Base-by-base conservation (phyloP, 805 yeast species). In the Pichia occidentalis region DNA sequence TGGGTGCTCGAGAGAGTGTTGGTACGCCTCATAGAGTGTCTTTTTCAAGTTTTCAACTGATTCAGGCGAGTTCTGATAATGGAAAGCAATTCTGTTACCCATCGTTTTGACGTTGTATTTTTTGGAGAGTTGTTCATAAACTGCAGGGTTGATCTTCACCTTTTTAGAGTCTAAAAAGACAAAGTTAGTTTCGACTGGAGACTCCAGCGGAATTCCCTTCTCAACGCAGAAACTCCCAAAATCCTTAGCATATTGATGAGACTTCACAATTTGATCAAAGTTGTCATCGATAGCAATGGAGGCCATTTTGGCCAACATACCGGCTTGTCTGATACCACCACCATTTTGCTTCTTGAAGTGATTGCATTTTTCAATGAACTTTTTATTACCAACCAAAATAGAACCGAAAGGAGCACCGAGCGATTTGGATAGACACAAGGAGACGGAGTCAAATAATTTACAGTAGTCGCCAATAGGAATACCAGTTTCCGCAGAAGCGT, bases 341-440 rank as follows among this genome's bases (percentile, higher is more conserved):
- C 97, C 97, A 49, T 76, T 75, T 63, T 88, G 96, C 54, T 88
- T 88, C 51, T 84, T 81, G 65, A 87, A 82, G 63, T 87, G 95
- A 56, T 78, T 80, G 30, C 92, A 85, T 52, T 75, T 78, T 50
- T 66, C 62, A 45, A 86, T 79, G 49, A 77, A 70, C 35, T 65
- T 62, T 24, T 57, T 52, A 29, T 66, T 61, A 29, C 95, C 94
- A 24, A 86, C 95, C 29, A 88, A 67, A 4, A 88, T 75, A 12
- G 95, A 81, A 7, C 97, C 97, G 51, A 88, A 78, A 40, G 97
- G 96, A 1, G 96, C 96, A 43, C 95, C 95, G 51, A 88, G 67
- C 7, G 92, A 80, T 60, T 88, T 88, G 33, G 95, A 85, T 36
- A 88, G 62, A 60, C 97, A 88, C 34, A 88, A 69, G n/a, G 95